Conservation (phyloP, 768 basidiomycete genomes). For the Dioszegia hungarica region DNA sequence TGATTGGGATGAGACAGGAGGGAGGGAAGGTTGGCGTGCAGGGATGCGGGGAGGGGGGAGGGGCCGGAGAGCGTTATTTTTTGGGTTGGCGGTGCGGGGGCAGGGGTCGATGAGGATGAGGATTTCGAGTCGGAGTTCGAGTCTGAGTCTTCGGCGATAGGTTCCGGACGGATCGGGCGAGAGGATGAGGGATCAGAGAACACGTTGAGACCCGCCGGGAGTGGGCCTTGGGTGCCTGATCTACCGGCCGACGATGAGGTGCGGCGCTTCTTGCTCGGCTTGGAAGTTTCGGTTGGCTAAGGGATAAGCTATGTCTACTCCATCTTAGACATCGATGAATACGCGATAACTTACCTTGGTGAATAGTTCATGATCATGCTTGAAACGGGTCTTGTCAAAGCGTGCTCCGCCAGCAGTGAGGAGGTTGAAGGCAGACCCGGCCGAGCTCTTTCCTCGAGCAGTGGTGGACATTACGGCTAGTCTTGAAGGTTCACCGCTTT, state of each 20-base stretch:
- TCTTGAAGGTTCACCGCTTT: too few relatives aligned
- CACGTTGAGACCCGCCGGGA: conserved; percentile 77
- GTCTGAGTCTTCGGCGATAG: background rate
- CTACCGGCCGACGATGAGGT: conserved; percentile 26
- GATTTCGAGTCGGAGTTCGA: conserved; percentile 8
- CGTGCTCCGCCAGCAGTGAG: conserved; percentile 77
- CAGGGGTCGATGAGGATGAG: conserved; percentile 17
- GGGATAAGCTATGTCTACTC: background rate
- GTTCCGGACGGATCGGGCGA: background rate
- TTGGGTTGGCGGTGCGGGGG: conserved; percentile 36
- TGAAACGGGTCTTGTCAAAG: conserved; percentile 65
- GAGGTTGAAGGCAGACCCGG: conserved; percentile 73
- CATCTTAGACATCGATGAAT: background rate
- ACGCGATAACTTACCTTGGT: background rate
- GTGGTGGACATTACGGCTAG: too few relatives aligned
- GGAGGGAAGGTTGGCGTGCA: conserved; percentile 35
- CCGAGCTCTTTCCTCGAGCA: too few relatives aligned
- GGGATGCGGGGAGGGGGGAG: conserved; percentile 39
- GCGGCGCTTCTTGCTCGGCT: conserved; percentile 2
- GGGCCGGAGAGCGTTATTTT: conserved; percentile 44
- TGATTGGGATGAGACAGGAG: conserved; percentile 17
- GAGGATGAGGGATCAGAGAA: conserved; percentile 52
- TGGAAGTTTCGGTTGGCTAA: background rate
- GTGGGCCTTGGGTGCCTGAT: background rate
- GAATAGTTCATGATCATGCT: conserved; percentile 67